Percentiles rank a stretch among this genome's conserved stretches.
Evolutionary conservation across 768 basidiomycete genomes (phyloP).

Genomic region (Phylloporus rhodoxanthus): DNA sequence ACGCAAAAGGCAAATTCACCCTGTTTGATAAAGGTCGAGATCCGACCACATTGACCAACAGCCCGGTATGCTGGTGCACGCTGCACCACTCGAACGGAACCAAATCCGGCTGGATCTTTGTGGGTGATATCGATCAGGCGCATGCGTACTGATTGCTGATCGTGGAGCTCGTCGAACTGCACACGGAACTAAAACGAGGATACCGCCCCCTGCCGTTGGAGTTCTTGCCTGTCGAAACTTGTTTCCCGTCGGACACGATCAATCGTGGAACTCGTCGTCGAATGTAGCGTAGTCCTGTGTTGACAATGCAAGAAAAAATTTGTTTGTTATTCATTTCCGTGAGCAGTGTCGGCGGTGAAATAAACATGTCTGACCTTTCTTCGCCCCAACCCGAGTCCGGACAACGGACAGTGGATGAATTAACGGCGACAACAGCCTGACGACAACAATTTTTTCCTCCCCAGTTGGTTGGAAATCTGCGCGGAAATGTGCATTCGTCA

Average conservation of each 20-base stretch:
- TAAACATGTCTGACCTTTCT: conserved; percentile 16
- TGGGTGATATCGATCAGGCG: conserved; percentile 15
- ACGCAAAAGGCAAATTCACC: conserved; percentile 67
- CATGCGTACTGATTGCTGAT: conserved; percentile 1
- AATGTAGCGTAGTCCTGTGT: conserved; percentile 14
- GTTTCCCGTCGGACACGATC: conserved; percentile 8
- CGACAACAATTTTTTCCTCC: conserved; percentile 13
- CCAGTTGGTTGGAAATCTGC: conserved; percentile 9
- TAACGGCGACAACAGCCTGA: conserved; percentile 8
- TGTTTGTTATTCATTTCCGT: conserved; percentile 27
- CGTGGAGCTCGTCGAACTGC: conserved; percentile 12
- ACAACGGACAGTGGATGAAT: conserved; percentile 12
- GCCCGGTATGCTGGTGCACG: conserved; percentile 39
- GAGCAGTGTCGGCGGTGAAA: conserved; percentile 20
- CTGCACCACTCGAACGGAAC: conserved; percentile 17
- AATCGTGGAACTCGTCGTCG: conserved; percentile 5
- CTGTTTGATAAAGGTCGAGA: conserved; percentile 72
- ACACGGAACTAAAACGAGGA: conserved; percentile 10
- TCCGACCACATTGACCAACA: conserved; percentile 77
- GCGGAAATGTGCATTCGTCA: conserved; percentile 1
- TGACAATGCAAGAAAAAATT: conserved; percentile 19
- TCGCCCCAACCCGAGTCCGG: conserved; percentile 4
- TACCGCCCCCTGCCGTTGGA: neutral
- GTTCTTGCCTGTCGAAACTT: neutral
- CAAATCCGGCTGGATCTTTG: conserved; percentile 20